Evolutionary conservation across 345 rosid genomes (phyloP).

Genomic region (Eucalyptus regnans): DNA sequence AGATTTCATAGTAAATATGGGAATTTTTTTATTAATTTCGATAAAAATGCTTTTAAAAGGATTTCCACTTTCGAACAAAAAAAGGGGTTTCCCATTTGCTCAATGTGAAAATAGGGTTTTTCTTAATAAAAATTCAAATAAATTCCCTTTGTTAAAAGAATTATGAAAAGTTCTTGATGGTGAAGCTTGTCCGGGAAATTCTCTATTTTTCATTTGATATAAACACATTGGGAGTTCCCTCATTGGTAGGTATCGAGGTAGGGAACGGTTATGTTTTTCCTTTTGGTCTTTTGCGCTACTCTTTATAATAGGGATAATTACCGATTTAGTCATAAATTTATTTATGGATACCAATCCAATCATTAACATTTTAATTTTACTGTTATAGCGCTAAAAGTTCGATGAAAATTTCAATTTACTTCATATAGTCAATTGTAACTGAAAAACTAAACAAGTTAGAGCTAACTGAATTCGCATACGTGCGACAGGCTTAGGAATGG

Average conservation of each 20-base stretch:
- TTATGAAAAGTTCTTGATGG: not conserved
- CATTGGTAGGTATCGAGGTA: not conserved
- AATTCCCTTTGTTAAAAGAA: not conserved
- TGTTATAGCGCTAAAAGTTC: rapidly evolving
- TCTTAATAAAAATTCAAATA: not conserved
- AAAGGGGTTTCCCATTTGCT: not conserved
- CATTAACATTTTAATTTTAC: rapidly evolving
- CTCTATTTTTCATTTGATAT: not conserved
- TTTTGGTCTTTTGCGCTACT: rapidly evolving
- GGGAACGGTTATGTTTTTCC: not conserved
- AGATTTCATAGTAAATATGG: not conserved
- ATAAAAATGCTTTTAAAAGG: not conserved
- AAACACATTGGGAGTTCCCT: not conserved
- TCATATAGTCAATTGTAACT: rapidly evolving
- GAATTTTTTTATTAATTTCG: not conserved
- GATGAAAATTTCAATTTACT: not conserved
- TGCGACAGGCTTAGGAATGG: not conserved
- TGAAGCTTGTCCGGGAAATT: not conserved
- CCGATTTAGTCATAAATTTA: rapidly evolving
- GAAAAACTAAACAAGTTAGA: not conserved
- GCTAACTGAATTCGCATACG: not conserved
- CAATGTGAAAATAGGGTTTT: not conserved
- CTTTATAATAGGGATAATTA: not conserved
- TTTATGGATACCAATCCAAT: rapidly evolving
- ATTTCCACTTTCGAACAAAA: too few relatives aligned